Percentiles rank a stretch among this genome's conserved stretches.
Evolutionary conservation across 1,284 basidiomycete genomes (phyloP).

Genomic region (Earliella scabrosa): DNA sequence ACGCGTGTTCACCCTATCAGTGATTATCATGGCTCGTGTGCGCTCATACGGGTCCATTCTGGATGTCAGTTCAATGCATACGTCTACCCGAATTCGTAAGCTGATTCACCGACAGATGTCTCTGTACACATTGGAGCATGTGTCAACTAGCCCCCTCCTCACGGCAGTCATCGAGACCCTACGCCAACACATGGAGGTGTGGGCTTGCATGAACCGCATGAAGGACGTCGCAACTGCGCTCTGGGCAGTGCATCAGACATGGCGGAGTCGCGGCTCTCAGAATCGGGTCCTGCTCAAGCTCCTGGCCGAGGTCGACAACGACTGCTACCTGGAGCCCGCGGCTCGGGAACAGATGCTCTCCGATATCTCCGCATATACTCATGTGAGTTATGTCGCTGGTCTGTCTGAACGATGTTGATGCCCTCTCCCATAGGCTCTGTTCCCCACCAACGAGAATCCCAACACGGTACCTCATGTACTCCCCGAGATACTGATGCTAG

Average conservation of each 20-base stretch:
- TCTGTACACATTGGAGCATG: conserved; percentile 56
- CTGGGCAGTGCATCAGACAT: conserved; percentile 63
- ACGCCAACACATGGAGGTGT: conserved; percentile 68
- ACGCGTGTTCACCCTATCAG: conserved; percentile 58
- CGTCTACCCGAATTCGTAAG: neutral
- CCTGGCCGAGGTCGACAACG: conserved; percentile 66
- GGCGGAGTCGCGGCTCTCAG: conserved; percentile 65
- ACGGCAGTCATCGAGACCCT: conserved; percentile 67
- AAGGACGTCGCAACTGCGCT: conserved; percentile 58
- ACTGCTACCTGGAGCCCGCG: conserved; percentile 52
- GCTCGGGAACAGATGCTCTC: conserved; percentile 61
- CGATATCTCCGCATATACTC: conserved; percentile 62
- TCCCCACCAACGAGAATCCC: conserved; percentile 48
- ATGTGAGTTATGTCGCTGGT: conserved; percentile 45
- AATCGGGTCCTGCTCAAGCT: conserved; percentile 63
- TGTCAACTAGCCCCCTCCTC: conserved; percentile 54
- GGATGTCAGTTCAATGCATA: conserved; percentile 53
- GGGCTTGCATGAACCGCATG: conserved; percentile 76
- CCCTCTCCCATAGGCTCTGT: conserved; percentile 41
- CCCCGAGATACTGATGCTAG: conserved; percentile 69
- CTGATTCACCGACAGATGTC: conserved; percentile 52
- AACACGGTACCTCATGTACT: conserved; percentile 60
- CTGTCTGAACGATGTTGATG: neutral
- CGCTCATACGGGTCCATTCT: conserved; percentile 70
- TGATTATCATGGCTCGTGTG: conserved; percentile 62